A percentile compares a stretch with the other conserved stretches of the same genome.
These are phyloP conservation scores for Phaeodactylum tricornutum DNA, from an alignment of 108 stramenopile species.

Conservation along the genomic window DNA sequence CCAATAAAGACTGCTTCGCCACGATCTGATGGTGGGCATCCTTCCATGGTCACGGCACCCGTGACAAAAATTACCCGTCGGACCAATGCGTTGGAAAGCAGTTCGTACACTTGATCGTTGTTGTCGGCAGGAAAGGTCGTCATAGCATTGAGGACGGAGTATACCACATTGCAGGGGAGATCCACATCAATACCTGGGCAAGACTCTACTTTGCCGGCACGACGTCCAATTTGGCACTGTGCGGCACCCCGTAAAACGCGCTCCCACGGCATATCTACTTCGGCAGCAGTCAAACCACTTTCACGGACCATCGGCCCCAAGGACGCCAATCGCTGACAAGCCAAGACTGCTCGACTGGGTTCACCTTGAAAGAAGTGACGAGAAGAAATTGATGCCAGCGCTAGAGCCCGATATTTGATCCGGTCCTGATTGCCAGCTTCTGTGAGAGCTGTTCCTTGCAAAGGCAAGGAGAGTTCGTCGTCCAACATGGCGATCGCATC, in stretches of 20 bases:
- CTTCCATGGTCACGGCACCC: slow-evolving; percentile 79
- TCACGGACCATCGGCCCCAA: slow-evolving; percentile 50
- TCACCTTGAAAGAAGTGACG: slow-evolving; percentile 67
- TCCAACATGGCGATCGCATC: slow-evolving; percentile 64
- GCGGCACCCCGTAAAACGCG: slow-evolving; percentile 73
- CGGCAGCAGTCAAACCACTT: slow-evolving; percentile 28
- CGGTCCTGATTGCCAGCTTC: background rate
- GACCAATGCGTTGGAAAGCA: slow-evolving; percentile 73
- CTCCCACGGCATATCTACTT: slow-evolving; percentile 59
- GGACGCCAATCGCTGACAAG: slow-evolving; percentile 41
- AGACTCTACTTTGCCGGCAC: slow-evolving; percentile 38
- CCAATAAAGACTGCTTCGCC: slow-evolving; percentile 90
- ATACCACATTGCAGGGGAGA: slow-evolving; percentile 62
- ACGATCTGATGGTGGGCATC: slow-evolving; percentile 69
- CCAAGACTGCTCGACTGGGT: slow-evolving; percentile 42
- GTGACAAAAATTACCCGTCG: slow-evolving; percentile 73
- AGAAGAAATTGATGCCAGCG: slow-evolving; percentile 68
- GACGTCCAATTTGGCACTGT: slow-evolving; percentile 51
- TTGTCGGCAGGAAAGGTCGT: slow-evolving; percentile 72
- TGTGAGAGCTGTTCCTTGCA: slow-evolving; percentile 4
- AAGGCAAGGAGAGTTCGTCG: slow-evolving; percentile 63
- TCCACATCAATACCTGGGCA: too few species aligned
- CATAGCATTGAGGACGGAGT: slow-evolving; percentile 72
- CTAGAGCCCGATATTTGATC: slow-evolving; percentile 50
- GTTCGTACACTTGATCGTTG: slow-evolving; percentile 76